Evolutionary conservation across 2,329 filamentous ascomycete genomes (phyloP), one percentile per base, ranked within the genome.

Genomic region (Intubia oerlemansii): DNA sequence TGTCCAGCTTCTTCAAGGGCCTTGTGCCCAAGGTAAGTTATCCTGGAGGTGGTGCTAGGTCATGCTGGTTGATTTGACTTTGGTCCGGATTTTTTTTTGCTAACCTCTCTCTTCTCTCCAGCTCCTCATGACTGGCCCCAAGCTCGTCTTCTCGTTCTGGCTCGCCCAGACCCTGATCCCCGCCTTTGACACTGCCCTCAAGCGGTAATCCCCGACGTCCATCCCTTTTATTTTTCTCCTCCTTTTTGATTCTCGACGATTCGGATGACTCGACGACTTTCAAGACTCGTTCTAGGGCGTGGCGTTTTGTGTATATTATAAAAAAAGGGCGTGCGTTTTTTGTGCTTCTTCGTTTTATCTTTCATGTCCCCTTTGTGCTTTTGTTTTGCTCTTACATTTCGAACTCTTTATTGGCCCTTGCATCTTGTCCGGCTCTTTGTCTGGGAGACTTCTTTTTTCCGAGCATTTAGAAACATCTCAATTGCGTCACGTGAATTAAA

Each of bases 101-200:
- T 28, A 21, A 28, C 19, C 8, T n/a, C n/a, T n/a, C n/a, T n/a
- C n/a, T n/a, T n/a, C n/a, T n/a, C 7, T 7, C 6, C 22, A 72
- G 75, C 70, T 98, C 39, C 66, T 98, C 45, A 98, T 98, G 88
- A 98, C 88, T 11, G 90, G 88, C 15, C 88, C 88, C 38, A 98
- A 98, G 67, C 66, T 98, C 35, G 88, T 95, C 37, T 98, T 98
- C 62, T 93, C 84, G 36, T 98, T 98, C 72, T 98, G 88, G 88
- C 70, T 98, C 47, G 88, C 88, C 33, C 88, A 98, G 62, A 95
- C 88, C 17, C 62, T 98, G 44, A 98, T 98, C 47, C 88, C 88
- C 29, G 76, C 82, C 22, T 95, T 95, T 52, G 79, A 70, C 41
- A 48, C 28, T 8, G 30, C 34, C 10, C 28, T 38, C 20, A 39